Conservation (phyloP, 2,329 filamentous ascomycete species). For the Claviceps sp. region DNA sequence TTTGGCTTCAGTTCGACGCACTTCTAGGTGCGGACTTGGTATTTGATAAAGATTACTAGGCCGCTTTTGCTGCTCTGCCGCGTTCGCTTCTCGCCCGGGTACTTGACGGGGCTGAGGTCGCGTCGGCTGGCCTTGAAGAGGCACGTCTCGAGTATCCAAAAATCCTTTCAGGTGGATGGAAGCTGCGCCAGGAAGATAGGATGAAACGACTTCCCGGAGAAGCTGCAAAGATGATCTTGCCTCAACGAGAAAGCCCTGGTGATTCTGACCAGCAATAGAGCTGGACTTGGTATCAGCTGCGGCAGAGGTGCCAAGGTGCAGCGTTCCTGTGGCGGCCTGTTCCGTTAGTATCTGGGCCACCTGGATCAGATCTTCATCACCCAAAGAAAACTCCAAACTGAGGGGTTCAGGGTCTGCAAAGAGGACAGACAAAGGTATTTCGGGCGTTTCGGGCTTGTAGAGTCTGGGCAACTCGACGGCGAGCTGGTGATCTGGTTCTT, state of each 20-base stretch:
- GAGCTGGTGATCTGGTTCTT: conserved; percentile 33
- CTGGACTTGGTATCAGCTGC: conserved; percentile 9
- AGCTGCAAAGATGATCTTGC: conserved; percentile 35
- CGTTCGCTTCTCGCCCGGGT: conserved; percentile 25
- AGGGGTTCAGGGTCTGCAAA: conserved; percentile 47
- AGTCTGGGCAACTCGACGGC: conserved; percentile 36
- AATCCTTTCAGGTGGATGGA: conserved; percentile 32
- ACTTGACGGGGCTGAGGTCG: conserved; percentile 37
- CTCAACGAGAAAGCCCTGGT: conserved; percentile 28
- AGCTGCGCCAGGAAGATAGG: conserved; percentile 26
- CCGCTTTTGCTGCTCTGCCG: conserved; percentile 34
- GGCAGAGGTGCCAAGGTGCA: conserved; percentile 20
- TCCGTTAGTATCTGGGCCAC: conserved; percentile 60
- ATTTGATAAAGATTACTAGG: conserved; percentile 47
- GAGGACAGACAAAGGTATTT: conserved; percentile 38
- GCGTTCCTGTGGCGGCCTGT: conserved; percentile 44
- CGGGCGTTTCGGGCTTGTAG: conserved; percentile 32
- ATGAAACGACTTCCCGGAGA: conserved; percentile 31
- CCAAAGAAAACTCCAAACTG: conserved; percentile 28
- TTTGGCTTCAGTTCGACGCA: conserved; percentile 54
- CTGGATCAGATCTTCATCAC: conserved; percentile 49
- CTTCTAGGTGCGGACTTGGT: conserved; percentile 54
- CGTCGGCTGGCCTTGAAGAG: conserved; percentile 36
- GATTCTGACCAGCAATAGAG: conserved; percentile 20
- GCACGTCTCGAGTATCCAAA: conserved; percentile 44